Percentiles rank a stretch among this genome's conserved stretches.
Conservation (phyloP, 495 filamentous ascomycete species). For the Halenospora varia region DNA sequence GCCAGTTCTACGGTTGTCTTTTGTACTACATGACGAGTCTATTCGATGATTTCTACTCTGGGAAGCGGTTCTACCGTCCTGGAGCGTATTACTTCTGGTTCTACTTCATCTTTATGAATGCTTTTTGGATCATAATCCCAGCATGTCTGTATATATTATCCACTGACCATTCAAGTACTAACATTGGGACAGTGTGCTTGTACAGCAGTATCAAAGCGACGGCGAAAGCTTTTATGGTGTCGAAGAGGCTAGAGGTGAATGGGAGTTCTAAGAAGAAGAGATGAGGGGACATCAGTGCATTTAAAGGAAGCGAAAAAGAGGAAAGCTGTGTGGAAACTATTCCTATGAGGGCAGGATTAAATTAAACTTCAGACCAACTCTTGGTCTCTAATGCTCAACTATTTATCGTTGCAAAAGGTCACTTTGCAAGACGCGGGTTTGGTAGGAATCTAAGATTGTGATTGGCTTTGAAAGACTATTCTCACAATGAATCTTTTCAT, state of each 20-base stretch:
- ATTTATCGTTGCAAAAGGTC: too few relatives aligned
- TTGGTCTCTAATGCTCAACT: too few relatives aligned
- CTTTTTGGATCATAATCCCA: conserved; percentile 55
- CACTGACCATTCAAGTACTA: not conserved
- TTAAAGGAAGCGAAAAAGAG: too few relatives aligned
- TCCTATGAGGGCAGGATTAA: too few relatives aligned
- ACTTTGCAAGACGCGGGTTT: too few relatives aligned
- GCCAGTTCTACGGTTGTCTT: conserved; percentile 53
- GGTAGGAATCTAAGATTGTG: too few relatives aligned
- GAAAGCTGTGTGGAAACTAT: too few relatives aligned
- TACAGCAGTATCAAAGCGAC: conserved; percentile 9
- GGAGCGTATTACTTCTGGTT: conserved; percentile 52
- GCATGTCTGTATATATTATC: conserved; percentile 35
- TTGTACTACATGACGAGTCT: conserved; percentile 52
- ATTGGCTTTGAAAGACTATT: too few relatives aligned
- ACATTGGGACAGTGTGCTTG: conserved; percentile 11
- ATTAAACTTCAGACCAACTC: too few relatives aligned
- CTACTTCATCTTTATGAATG: conserved; percentile 53
- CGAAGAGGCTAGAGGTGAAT: not conserved
- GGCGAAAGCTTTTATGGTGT: conserved; percentile 11
- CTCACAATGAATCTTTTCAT: too few relatives aligned
- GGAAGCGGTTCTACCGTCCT: conserved; percentile 45
- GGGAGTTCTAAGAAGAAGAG: conserved; percentile 9
- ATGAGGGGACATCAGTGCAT: too few relatives aligned
- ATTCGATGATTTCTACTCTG: conserved; percentile 40